Conservation (phyloP, 306 rosid genomes). For the Trichosanthes truncata region DNA sequence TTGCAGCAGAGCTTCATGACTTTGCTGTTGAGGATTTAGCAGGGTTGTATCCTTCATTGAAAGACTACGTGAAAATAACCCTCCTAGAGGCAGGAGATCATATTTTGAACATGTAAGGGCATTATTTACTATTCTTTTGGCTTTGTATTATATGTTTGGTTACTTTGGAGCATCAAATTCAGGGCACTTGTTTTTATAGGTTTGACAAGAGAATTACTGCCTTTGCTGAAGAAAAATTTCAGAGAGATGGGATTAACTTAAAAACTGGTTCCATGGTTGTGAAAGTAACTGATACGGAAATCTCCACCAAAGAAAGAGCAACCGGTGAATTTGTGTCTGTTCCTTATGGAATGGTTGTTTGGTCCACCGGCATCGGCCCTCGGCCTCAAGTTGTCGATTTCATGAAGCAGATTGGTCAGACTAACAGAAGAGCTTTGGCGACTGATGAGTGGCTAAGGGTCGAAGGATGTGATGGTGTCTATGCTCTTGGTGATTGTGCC, state of each 20-base stretch:
- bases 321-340: constrained; percentile 41
- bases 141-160: not conserved
- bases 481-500: constrained; percentile 73
- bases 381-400: constrained; percentile 55
- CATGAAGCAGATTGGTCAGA: constrained; percentile 81
- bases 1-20: constrained; percentile 84
- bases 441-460: constrained; percentile 81
- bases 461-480: constrained; percentile 43
- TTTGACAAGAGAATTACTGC: constrained; percentile 69
- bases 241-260: constrained; percentile 59
- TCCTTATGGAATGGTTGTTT: constrained; percentile 68
- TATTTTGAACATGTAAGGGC: constrained; percentile 62
- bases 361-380: constrained; percentile 77
- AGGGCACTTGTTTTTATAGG: constrained; percentile 26
- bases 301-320: constrained; percentile 46
- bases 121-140: not conserved
- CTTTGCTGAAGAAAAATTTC: constrained; percentile 67
- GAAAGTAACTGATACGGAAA: constrained; percentile 46
- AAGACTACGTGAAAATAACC: constrained; percentile 45
- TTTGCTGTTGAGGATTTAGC: constrained; percentile 63
- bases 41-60: constrained; percentile 46
- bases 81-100: constrained; percentile 70
- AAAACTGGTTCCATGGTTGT: constrained; percentile 73
- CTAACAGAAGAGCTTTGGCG: constrained; percentile 40
- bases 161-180: not conserved